Evolutionary conservation across 805 yeast species (phyloP), one percentile per base, ranked within the genome.

Genomic region (Schizosaccharomyces osmophilus): DNA sequence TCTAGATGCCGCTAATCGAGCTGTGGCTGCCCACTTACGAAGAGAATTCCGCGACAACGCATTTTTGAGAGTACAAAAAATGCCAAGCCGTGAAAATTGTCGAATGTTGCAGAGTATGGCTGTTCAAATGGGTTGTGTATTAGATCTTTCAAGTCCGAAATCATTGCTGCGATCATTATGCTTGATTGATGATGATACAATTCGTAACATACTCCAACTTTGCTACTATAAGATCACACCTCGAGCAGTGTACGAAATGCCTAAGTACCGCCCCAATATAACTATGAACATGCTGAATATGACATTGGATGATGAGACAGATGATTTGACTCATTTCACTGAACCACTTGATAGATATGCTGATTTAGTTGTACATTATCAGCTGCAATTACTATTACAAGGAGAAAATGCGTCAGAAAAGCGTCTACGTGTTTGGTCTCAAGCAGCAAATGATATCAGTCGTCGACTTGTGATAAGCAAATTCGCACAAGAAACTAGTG

Each of bases 281-380:
- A 36, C 36, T 24, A 24, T 29, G 31, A 17, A 9, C 8, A 51
- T 51, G 57, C 22, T 51, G 36, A 51, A 17, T 15, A 1, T 51
- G 8, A 29, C 19, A 19, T 5, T 51, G 2, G 57, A 51, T 17
- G 57, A 51, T 17, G 57, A 51, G 19, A 51, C 19, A 19, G 57
- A 31, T n/a, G 62, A n/a, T 17, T 22, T 17, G 45, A 93, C 99
- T 0, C 99, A 93, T 77, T 93, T 89, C 77, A 93, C 99, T 1
- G 88, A 97, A 1, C 99, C 99, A 11, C 93, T 93, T 69, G 82
- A 98, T 73, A 83, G 99, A 71, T 93, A 87, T 72, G 95, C 98
- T 76, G 99, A 93, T 73, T 84, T 93, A 63, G 94, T 93, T 61
- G 98, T 95, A 0, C 99, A 93, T 72, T 79, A 98, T 69, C 98